Evolutionary conservation across 129 eudicot species (phyloP).

Genomic region (Chrysanthemum lavandulifolium): DNA sequence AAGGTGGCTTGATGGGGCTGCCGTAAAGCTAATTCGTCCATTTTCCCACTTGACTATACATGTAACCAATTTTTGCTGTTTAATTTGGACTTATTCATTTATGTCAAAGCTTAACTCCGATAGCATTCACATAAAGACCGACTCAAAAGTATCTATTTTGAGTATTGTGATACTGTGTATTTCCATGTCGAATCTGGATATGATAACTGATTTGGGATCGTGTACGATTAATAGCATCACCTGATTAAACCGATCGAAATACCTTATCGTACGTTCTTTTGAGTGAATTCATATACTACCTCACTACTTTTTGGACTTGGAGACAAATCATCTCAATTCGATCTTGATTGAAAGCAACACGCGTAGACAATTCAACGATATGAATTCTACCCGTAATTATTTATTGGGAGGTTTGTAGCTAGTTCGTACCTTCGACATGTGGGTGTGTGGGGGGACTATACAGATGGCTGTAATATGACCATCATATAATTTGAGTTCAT

Average conservation of each 20-base stretch:
- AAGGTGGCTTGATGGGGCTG: too few species aligned
- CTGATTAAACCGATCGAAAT: neutral
- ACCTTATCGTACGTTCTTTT: neutral
- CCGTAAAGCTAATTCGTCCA: too few species aligned
- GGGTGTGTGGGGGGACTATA: neutral
- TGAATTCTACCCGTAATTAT: neutral
- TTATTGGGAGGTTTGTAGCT: slow-evolving; percentile 14
- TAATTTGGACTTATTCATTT: too few species aligned
- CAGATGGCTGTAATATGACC: neutral
- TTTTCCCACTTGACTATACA: too few species aligned
- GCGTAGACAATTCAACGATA: neutral
- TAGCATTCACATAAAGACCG: neutral
- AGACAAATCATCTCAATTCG: neutral
- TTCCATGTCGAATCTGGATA: neutral
- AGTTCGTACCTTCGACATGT: neutral
- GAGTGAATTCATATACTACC: too few species aligned
- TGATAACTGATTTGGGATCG: neutral
- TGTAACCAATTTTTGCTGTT: too few species aligned
- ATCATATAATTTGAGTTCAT: slow-evolving; percentile 13
- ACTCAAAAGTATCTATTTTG: neutral
- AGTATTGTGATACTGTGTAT: neutral
- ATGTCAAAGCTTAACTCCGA: neutral
- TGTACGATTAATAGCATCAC: neutral
- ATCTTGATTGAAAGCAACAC: neutral
- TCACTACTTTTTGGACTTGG: neutral